Percentiles rank a stretch among this genome's conserved stretches.
Conservation (phyloP, 1,139 yeast genomes). For the Protomyces gravidus region DNA sequence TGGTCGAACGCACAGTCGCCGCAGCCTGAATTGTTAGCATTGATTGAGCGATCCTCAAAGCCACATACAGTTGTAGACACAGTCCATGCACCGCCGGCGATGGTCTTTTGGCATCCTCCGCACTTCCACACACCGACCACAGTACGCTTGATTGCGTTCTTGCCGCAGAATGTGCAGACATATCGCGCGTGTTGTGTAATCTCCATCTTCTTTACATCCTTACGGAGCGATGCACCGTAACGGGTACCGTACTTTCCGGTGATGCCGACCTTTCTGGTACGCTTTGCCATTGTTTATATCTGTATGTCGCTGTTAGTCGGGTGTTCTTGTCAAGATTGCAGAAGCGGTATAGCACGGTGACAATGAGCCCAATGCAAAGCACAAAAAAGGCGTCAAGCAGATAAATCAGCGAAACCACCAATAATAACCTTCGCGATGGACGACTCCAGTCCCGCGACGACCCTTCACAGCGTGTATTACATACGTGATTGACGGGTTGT, state of each 20-base stretch:
- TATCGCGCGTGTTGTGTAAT: slow-evolving; percentile 91
- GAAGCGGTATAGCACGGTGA: too few species aligned
- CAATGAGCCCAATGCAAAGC: too few species aligned
- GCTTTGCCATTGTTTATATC: slow-evolving; percentile 62
- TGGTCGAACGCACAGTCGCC: slow-evolving; percentile 99
- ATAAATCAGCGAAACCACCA: too few species aligned
- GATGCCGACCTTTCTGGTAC: slow-evolving; percentile 99
- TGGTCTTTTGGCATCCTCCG: slow-evolving; percentile 88
- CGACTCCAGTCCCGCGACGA: too few species aligned
- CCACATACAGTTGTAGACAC: slow-evolving; percentile 51
- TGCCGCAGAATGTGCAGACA: slow-evolving; percentile 99
- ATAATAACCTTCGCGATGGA: too few species aligned
- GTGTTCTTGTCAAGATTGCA: too few species aligned
- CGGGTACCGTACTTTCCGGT: slow-evolving; percentile 89
- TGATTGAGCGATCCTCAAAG: neutral
- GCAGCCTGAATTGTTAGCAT: slow-evolving; percentile 74
- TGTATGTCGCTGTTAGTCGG: neutral
- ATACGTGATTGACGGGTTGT: too few species aligned
- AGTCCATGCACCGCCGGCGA: slow-evolving; percentile 99
- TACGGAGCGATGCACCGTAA: slow-evolving; percentile 91
- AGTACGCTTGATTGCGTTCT: slow-evolving; percentile 95
- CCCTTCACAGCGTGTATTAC: too few species aligned
- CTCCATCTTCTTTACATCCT: slow-evolving; percentile 99
- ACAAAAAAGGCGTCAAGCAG: too few species aligned
- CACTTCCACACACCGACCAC: slow-evolving; percentile 99